A percentile compares a stretch with the other conserved stretches of the same genome.
These are phyloP conservation scores for Picochlorum sp. DNA, from an alignment of 139 green algal genomes.

Conservation along the genomic window DNA sequence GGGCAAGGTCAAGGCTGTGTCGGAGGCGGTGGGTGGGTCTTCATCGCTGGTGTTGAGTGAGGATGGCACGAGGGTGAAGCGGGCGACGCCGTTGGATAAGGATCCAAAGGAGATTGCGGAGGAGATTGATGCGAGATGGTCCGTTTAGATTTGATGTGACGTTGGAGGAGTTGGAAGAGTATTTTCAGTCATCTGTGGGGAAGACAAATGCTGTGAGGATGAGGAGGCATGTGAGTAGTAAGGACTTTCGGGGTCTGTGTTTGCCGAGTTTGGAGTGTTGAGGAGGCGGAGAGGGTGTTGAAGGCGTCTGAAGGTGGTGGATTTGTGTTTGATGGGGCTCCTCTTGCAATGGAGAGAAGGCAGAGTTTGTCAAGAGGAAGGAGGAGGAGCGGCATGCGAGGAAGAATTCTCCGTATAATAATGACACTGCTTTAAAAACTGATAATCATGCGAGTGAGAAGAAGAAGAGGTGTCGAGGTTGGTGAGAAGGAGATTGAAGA, in stretches of 20 bases:
- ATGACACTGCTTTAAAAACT: slow-evolving; percentile 5
- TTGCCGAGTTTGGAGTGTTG: slow-evolving; percentile 64
- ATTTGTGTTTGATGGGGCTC: slow-evolving; percentile 47
- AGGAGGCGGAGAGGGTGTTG: slow-evolving; percentile 43
- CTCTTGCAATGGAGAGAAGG: slow-evolving; percentile 56
- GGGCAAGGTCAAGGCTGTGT: slow-evolving; percentile 13
- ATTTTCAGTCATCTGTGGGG: slow-evolving; percentile 36
- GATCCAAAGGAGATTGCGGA: slow-evolving; percentile 22
- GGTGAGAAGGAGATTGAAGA: slow-evolving; percentile 5
- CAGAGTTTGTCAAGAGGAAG: slow-evolving; percentile 54
- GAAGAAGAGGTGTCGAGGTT: background rate
- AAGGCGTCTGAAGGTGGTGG: slow-evolving; percentile 10
- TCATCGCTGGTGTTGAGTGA: slow-evolving; percentile 27
- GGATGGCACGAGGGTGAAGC: slow-evolving; percentile 34
- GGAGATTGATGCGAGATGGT: slow-evolving; percentile 49
- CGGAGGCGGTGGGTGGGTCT: slow-evolving; percentile 19
- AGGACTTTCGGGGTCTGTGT: slow-evolving; percentile 76
- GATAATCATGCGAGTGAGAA: background rate
- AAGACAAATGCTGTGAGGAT: slow-evolving; percentile 60
- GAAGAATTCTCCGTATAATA: slow-evolving; percentile 10
- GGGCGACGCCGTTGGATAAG: slow-evolving; percentile 14
- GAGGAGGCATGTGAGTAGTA: slow-evolving; percentile 60
- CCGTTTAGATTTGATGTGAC: slow-evolving; percentile 64
- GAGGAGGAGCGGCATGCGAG: slow-evolving; percentile 41
- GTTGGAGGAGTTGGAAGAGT: slow-evolving; percentile 51